Evolutionary conservation across 192 early-diverging fungal genomes (phyloP).

Genomic region (Backusella mclennaniae): DNA sequence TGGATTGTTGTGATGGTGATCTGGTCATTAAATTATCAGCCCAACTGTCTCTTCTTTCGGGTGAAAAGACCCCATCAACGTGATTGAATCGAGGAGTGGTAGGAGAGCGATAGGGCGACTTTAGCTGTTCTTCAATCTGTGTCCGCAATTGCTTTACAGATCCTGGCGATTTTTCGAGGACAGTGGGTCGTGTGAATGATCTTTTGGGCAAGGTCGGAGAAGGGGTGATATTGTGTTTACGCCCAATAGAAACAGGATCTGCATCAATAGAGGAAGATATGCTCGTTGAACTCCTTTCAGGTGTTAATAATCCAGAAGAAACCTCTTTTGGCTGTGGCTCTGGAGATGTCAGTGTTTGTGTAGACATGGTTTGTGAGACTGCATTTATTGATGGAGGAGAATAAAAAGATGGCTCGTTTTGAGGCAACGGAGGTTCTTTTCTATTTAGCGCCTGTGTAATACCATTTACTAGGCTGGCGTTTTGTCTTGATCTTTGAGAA

Average conservation of each 20-base stretch:
- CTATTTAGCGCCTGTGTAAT: not conserved
- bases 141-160: not conserved
- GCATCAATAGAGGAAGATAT: slow-evolving; percentile 1
- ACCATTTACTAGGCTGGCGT: not conserved
- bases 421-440: not conserved
- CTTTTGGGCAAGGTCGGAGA: not conserved
- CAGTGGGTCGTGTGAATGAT: not conserved
- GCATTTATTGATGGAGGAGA: not conserved
- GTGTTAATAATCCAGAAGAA: not conserved
- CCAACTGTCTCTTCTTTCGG: not conserved
- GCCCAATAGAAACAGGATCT: slow-evolving; percentile 1
- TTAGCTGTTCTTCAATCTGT: not conserved
- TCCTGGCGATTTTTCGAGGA: not conserved
- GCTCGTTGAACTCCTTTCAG: not conserved
- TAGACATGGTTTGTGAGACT: not conserved
- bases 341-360: not conserved
- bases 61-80: not conserved
- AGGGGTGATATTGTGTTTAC: slow-evolving; percentile 7
- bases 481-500: not conserved
- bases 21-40: not conserved
- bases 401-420: not conserved
- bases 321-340: not conserved
- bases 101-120: not conserved
- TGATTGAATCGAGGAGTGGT: not conserved
- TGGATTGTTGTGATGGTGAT: not conserved